Base-by-base conservation (phyloP, 2,329 filamentous ascomycete genomes). In the Coniochaeta prunicola region DNA sequence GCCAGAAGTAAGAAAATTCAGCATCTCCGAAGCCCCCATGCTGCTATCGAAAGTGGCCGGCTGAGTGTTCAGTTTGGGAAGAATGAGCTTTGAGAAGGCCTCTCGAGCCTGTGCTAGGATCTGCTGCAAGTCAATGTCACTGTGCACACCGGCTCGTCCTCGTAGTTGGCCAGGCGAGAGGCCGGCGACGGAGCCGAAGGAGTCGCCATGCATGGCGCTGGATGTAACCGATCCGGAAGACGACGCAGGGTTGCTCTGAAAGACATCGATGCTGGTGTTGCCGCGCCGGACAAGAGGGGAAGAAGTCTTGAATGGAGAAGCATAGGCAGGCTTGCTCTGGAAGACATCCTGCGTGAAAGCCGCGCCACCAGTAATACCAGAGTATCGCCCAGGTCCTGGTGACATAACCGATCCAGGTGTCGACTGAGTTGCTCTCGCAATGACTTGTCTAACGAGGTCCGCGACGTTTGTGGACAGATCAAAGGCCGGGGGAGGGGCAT, bases 1-100 rank as follows among this genome's bases (percentile, higher is more conserved):
- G 1, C 70, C 71, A 2, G 65, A 63, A 1, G 72, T 75, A 19
- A 82, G 63, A 0, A 59, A 60, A 42, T 72, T 72, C 21, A 82
- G 68, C 62, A 71, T 64, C 9, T 63, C 57, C 0, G 79, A 81
- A 19, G 30, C 17, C 8, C 15, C 30, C 7, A 10, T 13, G n/a
- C 12, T 21, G 19, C 4, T 19, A n/a, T 24, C 9, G 24, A 55
- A 55, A n/a, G n/a, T 34, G 8, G 10, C 15, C 7, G 53, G 53
- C 10, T 10, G 17, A 19, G 28, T 15, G 53, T 34, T 55, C 9
- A 55, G 17, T n/a, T 55, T 34, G 13, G 53, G 28, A 28, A 55
- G 53, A 34, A 6, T 21, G n/a, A 55, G 8, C 53, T 55, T 21
- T 10, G 21, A 2, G 10, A 55, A 55, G 15, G 45, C 45, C 4